Evolutionary conservation across 2,329 filamentous ascomycete species (phyloP), one percentile per base, ranked within the genome.

Genomic region (Fusarium phyllophilum): DNA sequence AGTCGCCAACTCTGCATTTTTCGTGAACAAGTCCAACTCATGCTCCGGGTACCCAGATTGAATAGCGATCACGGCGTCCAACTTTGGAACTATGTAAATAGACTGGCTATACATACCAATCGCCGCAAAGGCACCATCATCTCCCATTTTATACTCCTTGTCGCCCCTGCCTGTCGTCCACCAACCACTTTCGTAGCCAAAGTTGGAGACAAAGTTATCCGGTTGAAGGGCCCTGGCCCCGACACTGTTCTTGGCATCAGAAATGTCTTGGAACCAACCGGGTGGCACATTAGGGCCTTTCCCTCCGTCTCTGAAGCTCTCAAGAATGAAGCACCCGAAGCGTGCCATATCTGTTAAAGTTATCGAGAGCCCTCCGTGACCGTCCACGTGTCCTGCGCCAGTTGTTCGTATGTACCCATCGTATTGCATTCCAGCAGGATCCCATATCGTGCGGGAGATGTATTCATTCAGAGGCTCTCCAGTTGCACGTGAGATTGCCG

Each of bases 1-100:
- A 15, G 68, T 62, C 3, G 68, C 72, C 46, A 72, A 36, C 15
- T 75, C 67, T 22, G 73, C 55, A 8, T 74, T 74, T 7, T 56
- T 58, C 3, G 56, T 39, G 34, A 74, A 74, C 4, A 72, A 33
- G 11, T 74, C 63, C 26, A 60, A 39, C n/a, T 74, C 69, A 45
- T 74, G 72, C 26, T 74, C 72, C 2, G 72, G 72, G 52, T 74
- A 74, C 6, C 72, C 72, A 24, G 72, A 74, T 42, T 74, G 72
- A 18, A 72, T 55, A 10, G 72, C 72, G 8, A 74, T 59, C 10
- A 69, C 56, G 4, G 38, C 26, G 0, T 75, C 36, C 10, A 74
- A 31, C 29, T 49, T 62, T 2, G 72, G 72, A 3, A 72, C 55
- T 5, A 74, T 54, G 7, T 74, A 72, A 3, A 74, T 68, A 17